phyloP scores from a whole-genome alignment of 1,284 basidiomycete species.

The Sparassis latifolia region DNA sequence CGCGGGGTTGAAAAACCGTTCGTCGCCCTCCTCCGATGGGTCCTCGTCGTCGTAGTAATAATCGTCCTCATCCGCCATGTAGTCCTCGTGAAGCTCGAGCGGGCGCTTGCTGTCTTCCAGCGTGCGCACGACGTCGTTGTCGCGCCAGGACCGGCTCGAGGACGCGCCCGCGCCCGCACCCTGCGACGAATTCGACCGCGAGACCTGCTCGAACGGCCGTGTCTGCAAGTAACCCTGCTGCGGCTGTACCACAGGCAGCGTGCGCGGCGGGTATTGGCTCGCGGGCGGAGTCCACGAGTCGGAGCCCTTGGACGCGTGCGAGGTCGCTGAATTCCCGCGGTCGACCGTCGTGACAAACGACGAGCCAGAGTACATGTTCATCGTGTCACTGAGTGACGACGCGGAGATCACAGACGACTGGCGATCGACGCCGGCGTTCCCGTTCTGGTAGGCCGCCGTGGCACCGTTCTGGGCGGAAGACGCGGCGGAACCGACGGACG shows the following conservation, averaged over 20 bases:
- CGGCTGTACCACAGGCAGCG: no score
- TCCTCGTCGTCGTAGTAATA: conserved; percentile 63
- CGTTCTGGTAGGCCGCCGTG: conserved; percentile 10
- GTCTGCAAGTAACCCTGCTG: conserved; percentile 12
- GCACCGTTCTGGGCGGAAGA: conserved; percentile 3
- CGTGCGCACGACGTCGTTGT: conserved; percentile 25
- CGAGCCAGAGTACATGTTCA: conserved; percentile 11
- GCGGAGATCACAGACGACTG: conserved; percentile 15
- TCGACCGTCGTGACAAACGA: conserved; percentile 21
- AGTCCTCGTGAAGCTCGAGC: conserved; percentile 36
- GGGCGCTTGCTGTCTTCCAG: conserved; percentile 36
- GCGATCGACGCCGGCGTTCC: conserved; percentile 14
- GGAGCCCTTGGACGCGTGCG: conserved; percentile 19
- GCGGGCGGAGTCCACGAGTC: conserved; percentile 11
- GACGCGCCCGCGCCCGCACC: conserved; percentile 13
- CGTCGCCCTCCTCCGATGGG: conserved; percentile 63
- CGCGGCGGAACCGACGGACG: conserved; percentile 11
- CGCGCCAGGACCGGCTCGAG: conserved; percentile 19
- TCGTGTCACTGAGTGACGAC: conserved; percentile 17
- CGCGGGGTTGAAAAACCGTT: conserved; percentile 80
- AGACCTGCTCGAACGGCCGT: conserved; percentile 11
- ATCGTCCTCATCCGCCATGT: conserved; percentile 40
- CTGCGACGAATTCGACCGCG: conserved; percentile 13
- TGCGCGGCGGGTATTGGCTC: conserved; percentile 3
- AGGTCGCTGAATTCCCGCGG: conserved; percentile 24